Evolutionary conservation across 108 stramenopile genomes (phyloP).

Genomic region (Nannochloropsis gaditana): DNA sequence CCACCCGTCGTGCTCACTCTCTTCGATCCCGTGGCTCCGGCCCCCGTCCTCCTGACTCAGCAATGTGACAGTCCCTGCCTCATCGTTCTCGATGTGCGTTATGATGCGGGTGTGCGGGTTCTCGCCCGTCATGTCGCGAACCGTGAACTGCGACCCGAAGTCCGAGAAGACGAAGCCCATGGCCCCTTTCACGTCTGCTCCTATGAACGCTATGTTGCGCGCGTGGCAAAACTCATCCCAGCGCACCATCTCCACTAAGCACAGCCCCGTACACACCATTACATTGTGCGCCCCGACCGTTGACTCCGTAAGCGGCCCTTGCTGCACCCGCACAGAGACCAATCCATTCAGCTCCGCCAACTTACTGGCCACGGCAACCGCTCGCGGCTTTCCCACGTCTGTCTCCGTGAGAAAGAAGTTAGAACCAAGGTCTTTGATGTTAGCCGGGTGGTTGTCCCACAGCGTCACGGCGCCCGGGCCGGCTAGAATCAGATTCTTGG

Average conservation of each 20-base stretch:
- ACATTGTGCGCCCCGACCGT: constrained; percentile 45
- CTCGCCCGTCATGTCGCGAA: constrained; percentile 56
- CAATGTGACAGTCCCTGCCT: constrained; percentile 45
- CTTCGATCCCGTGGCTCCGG: constrained; percentile 52
- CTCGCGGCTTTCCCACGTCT: constrained; percentile 56
- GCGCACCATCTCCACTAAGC: constrained; percentile 38
- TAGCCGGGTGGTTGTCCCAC: constrained; percentile 41
- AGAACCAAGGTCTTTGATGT: constrained; percentile 51
- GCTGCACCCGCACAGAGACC: constrained; percentile 49
- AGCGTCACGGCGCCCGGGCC: constrained; percentile 55
- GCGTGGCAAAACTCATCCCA: constrained; percentile 53
- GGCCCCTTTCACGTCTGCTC: constrained; percentile 47
- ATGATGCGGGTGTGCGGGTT: constrained; percentile 50
- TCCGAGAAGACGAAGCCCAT: constrained; percentile 54
- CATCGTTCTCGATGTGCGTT: constrained; percentile 47
- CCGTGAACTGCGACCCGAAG: constrained; percentile 50
- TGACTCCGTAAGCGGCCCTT: constrained; percentile 46
- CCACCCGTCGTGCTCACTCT: constrained; percentile 56
- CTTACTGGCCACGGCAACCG: constrained; percentile 38
- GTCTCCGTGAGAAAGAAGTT: constrained; percentile 57
- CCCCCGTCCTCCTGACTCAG: constrained; percentile 47
- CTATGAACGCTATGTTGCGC: constrained; percentile 43
- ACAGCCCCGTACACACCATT: constrained; percentile 40
- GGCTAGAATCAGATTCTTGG: constrained; percentile 57
- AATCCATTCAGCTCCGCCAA: constrained; percentile 57